These are phyloP conservation scores for Cystobasidium pallidum DNA, from an alignment of 1,284 basidiomycete species.

Conservation along the genomic window DNA sequence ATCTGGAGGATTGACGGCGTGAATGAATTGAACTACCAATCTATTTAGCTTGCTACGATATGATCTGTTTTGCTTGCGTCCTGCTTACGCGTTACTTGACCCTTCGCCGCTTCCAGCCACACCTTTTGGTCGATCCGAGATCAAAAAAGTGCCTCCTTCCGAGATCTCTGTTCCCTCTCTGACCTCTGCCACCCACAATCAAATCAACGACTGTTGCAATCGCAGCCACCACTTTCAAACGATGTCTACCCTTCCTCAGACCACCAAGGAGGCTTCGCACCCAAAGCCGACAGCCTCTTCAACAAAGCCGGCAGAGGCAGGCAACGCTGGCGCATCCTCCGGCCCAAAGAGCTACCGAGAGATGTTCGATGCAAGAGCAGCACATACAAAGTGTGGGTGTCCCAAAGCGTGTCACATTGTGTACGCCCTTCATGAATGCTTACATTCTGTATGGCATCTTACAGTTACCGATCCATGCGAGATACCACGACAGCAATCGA, in stretches of 20 bases:
- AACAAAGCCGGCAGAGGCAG: background rate
- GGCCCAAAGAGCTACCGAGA: slow-evolving; percentile 36
- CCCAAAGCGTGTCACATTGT: too few species aligned
- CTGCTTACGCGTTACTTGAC: background rate
- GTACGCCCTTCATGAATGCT: too few species aligned
- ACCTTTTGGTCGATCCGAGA: slow-evolving; percentile 7
- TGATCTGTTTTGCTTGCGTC: too few species aligned
- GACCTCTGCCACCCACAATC: background rate
- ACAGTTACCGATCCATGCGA: slow-evolving; percentile 43
- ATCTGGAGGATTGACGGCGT: too few species aligned
- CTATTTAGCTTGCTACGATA: too few species aligned
- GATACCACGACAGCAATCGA: slow-evolving; percentile 38
- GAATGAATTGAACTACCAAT: too few species aligned
- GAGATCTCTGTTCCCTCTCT: slow-evolving; percentile 4
- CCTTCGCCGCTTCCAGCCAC: background rate
- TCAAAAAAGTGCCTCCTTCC: slow-evolving; percentile 3
- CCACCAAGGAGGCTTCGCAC: slow-evolving; percentile 34
- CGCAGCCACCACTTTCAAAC: background rate
- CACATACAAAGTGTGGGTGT: slow-evolving; percentile 43
- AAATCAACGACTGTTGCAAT: background rate
- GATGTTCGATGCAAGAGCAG: slow-evolving; percentile 40
- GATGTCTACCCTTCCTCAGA: slow-evolving; percentile 20
- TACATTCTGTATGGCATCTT: background rate
- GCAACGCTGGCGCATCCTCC: background rate
- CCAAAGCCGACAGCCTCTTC: slow-evolving; percentile 19